Evolutionary conservation across 2,329 filamentous ascomycete genomes (phyloP), one percentile per base, ranked within the genome.

Genomic region (Colletotrichum tanaceti): DNA sequence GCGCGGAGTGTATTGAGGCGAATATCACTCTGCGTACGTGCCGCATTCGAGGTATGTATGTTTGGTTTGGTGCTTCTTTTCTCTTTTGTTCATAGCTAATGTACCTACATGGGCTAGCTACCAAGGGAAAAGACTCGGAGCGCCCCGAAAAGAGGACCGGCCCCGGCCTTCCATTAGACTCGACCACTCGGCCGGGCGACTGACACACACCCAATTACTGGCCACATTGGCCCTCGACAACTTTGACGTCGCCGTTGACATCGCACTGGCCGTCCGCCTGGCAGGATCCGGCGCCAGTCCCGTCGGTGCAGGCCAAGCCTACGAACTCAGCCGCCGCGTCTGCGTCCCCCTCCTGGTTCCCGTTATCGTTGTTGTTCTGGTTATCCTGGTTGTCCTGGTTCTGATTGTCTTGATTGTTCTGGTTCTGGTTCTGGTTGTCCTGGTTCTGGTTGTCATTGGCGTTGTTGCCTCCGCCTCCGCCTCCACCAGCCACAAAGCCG

Each of bases 231-330:
- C 65, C 65, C 28, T 64, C 65, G 41, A 68, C 43, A 20, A 64
- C 22, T 28, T 41, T 24, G n/a, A 54, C 38, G 14, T 35, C 22
- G 53, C 65, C 60, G 22, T 64, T 64, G 60, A 68, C 53, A 13
- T 54, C 63, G 39, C 65, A 68, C 41, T 68, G 65, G n/a, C 65
- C 65, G 39, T 64, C 28, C 9, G 53, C 60, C 16, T 58, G 60
- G 47, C 65, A 64, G 20, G 65, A 20, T 11, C 65, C 65, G 41
- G 65, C 46, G 11, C 65, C 65, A 3, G 60, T 18, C 32, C 65
- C 65, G 41, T 68, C 60, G 32, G 65, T 64, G 53, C 65, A 68
- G 39, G 65, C 65, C 28, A 68, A 47, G n/a, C 65, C 53, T 20
- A 28, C 65, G 53, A 58, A 58, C 14, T 68, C 60, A n/a, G 65